Evolutionary conservation across 1,284 basidiomycete genomes (phyloP).

Genomic region (Ustilago sp.): DNA sequence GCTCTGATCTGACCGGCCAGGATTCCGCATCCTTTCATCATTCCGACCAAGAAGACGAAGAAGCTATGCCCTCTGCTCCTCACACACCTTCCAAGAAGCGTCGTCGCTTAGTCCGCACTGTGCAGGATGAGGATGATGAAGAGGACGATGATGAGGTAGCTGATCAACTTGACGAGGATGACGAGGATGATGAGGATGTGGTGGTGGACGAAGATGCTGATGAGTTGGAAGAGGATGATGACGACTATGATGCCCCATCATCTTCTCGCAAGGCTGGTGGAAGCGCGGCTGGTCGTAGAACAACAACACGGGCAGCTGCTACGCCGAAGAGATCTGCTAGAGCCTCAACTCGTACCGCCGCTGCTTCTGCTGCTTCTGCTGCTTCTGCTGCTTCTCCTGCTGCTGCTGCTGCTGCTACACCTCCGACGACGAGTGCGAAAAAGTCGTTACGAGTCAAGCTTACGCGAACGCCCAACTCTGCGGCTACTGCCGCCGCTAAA

Average conservation of each 20-base stretch:
- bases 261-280: constrained; percentile 10
- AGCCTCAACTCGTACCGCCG: constrained; percentile 20
- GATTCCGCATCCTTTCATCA: constrained; percentile 12
- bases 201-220: constrained; percentile 62
- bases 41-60: constrained; percentile 17
- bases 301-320: neutral
- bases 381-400: neutral
- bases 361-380: neutral
- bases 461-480: constrained; percentile 35
- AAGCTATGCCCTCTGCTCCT: constrained; percentile 25
- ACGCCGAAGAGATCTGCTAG: constrained; percentile 26
- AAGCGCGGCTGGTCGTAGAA: neutral
- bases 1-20: constrained; percentile 42
- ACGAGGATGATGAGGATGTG: constrained; percentile 55
- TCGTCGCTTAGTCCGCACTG: constrained; percentile 17
- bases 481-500: neutral
- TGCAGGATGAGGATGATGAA: constrained; percentile 33
- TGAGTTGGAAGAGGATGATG: constrained; percentile 62
- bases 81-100: constrained; percentile 44
- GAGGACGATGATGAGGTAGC: constrained; percentile 37
- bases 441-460: constrained; percentile 46
- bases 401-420: neutral
- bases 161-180: constrained; percentile 35
- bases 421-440: constrained; percentile 21
- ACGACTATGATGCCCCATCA: constrained; percentile 54